phyloP scores from a whole-genome alignment of 345 rosid species.

The Gossypium anomalum region DNA sequence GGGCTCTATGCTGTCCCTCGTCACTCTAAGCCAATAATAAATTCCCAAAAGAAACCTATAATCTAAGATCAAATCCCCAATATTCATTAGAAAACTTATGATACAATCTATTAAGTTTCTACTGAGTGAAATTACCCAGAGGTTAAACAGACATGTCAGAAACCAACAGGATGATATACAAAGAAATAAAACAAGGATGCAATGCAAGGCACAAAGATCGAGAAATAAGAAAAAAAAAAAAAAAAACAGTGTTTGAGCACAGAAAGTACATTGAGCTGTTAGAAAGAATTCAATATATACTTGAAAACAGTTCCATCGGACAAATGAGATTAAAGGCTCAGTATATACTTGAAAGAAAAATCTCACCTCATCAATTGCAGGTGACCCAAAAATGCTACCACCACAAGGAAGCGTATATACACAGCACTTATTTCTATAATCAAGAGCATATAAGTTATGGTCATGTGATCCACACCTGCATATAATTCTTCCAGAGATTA shows the following conservation, averaged over 20 bases:
- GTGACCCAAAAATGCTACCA: constrained; percentile 91
- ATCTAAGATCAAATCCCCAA: background rate
- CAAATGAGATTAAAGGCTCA: background rate
- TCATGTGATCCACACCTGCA: constrained; percentile 98
- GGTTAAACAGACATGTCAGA: background rate
- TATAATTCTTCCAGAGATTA: constrained; percentile 10
- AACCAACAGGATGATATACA: background rate
- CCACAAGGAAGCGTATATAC: constrained; percentile 68
- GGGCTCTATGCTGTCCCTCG: background rate
- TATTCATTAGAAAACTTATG: background rate
- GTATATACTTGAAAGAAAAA: constrained; percentile 1
- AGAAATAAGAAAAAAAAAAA: background rate
- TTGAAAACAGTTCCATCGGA: background rate
- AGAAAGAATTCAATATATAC: background rate
- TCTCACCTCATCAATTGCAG: constrained; percentile 81
- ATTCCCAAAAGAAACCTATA: background rate
- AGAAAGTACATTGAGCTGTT: background rate
- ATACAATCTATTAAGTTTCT: background rate
- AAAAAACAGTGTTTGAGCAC: background rate
- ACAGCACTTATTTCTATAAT: constrained; percentile 61
- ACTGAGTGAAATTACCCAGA: background rate
- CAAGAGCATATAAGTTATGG: constrained; percentile 79
- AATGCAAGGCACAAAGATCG: background rate
- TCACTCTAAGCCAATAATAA: background rate
- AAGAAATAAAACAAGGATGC: background rate